Conservation (phyloP, 805 yeast species). For the Teunomyces tritomae region DNA sequence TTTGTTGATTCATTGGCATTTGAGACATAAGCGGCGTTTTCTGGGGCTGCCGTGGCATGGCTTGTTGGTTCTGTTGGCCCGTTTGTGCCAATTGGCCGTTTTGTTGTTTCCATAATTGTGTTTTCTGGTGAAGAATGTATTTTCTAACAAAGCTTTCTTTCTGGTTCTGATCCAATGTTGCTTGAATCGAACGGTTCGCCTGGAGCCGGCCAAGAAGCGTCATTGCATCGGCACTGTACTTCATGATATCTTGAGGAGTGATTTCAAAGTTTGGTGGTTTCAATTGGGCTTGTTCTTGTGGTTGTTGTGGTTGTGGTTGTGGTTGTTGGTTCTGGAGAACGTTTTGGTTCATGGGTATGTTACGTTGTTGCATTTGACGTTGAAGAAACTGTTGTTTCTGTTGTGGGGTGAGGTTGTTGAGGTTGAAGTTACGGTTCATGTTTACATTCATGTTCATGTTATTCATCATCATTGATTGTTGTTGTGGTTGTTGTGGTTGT, state of each 20-base stretch:
- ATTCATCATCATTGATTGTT: conserved; percentile 13
- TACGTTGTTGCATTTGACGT: conserved; percentile 32
- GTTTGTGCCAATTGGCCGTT: conserved; percentile 13
- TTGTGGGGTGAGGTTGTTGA: conserved; percentile 30
- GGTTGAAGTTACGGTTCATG: conserved; percentile 12
- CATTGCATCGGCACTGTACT: conserved; percentile 41
- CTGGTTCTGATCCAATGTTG: conserved; percentile 34
- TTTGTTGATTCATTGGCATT: too few relatives aligned
- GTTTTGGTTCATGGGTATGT: not conserved
- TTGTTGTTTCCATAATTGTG: conserved; percentile 25
- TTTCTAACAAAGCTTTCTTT: conserved; percentile 38
- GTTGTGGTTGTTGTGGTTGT: conserved; percentile 9
- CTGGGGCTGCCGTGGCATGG: not conserved
- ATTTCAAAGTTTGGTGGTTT: conserved; percentile 32
- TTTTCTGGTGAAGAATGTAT: conserved; percentile 39
- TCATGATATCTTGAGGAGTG: conserved; percentile 37
- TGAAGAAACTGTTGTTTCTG: conserved; percentile 39
- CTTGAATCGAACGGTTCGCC: conserved; percentile 32
- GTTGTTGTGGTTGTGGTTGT: conserved; percentile 15
- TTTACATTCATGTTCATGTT: conserved; percentile 12
- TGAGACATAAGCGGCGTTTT: too few relatives aligned
- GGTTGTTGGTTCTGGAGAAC: conserved; percentile 9
- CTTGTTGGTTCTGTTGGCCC: not conserved
- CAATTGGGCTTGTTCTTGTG: conserved; percentile 20
- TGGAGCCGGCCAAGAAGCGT: conserved; percentile 35